Base-by-base conservation (phyloP, 1,284 basidiomycete species). In the Flammula alnicola region DNA sequence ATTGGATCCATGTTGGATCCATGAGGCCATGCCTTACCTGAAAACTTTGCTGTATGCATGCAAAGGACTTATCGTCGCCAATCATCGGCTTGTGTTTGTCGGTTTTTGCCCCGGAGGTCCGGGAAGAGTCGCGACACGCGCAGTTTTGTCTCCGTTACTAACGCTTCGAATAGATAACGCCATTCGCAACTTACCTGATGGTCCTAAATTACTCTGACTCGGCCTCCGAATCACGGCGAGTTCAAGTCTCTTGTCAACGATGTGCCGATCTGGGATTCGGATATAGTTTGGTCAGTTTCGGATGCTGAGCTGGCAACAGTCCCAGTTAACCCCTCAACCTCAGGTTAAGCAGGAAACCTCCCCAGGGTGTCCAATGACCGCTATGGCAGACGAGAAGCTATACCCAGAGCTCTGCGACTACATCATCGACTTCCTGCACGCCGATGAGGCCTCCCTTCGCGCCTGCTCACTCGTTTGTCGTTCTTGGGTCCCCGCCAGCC, bases 341-440 rank as follows among this genome's bases (percentile, higher is more conserved):
- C 36, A 38, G 19, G 26, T 25, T 14, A 31, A 20, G 37, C 46
- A 35, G 22, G 37, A n/a, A 17, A 35, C 25, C 38, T 29, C 32
- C 23, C 23, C 47, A 20, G 17, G 12, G 31, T 40, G 25, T 31
- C 39, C 41, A 35, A 23, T 33, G 26, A 53, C 45, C 22, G 20
- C 36, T 38, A 58, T 58, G 53, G 26, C 50, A 39, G 38, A 46
- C 40, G 52, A 57, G 25, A 51, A 27, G 31, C 51, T 59, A 20
- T 51, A 41, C 33, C 44, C 44, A 36, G 63, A 65, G 36, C 54
- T 65, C 32, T 51, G 59, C 37, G 62, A 62, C 43, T 50, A 57
- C 44, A 61, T 63, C 38, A 61, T 65, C 51, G 58, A 61, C 27
- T 65, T 62, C 44, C 47, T 65, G 8, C 57, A 61, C 47, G 58